phyloP scores from a whole-genome alignment of 2,329 filamentous ascomycete species.

The Pestalotiopsis sp. region DNA sequence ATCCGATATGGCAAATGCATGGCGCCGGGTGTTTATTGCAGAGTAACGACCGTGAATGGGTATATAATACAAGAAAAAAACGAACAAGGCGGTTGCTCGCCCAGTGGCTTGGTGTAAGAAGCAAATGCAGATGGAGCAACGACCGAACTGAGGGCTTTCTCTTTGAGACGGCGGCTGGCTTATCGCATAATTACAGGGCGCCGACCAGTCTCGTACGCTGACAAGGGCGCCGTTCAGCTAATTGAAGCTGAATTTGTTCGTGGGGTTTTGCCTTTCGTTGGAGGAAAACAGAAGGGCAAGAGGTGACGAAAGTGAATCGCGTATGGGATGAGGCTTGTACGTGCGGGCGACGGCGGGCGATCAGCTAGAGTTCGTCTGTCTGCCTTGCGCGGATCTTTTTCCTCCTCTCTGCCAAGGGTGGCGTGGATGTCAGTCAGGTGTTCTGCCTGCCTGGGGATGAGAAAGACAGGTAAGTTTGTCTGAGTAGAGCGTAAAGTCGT shows the following conservation, averaged over 20 bases:
- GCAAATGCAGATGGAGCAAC: not conserved
- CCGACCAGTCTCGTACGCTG: not conserved
- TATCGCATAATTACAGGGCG: not conserved
- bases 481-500: not conserved
- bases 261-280: not conserved
- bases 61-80: not conserved
- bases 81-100: not conserved
- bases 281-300: not conserved
- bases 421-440: not conserved
- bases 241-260: not conserved
- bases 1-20: constrained; percentile 11
- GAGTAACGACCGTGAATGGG: constrained; percentile 3
- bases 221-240: not conserved
- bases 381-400: not conserved
- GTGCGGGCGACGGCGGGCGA: not conserved
- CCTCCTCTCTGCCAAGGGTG: not conserved
- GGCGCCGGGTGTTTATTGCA: not conserved
- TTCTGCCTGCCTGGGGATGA: not conserved
- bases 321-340: not conserved
- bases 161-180: not conserved
- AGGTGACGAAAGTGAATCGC: not conserved
- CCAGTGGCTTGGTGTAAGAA: not conserved
- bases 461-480: not conserved
- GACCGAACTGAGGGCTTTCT: not conserved
- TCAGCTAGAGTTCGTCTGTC: not conserved